Conservation (phyloP, 1,139 yeast genomes). For the Yamadazyma atlantica region DNA sequence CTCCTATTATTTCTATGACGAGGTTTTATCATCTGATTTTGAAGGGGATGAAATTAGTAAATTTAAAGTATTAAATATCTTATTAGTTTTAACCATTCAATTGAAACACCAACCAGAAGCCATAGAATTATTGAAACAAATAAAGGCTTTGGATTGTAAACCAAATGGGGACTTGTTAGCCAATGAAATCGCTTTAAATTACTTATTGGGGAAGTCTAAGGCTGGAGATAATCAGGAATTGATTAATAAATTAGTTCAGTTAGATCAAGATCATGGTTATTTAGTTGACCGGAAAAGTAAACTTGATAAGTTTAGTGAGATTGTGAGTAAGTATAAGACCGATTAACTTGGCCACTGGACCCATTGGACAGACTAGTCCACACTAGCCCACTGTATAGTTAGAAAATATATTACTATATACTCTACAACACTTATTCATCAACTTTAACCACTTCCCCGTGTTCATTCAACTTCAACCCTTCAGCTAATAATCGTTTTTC, state of each 20-base stretch:
- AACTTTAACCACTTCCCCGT: conserved; percentile 41
- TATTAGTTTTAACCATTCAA: conserved; percentile 45
- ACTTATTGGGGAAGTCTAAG: conserved; percentile 47
- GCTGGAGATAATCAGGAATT: conserved; percentile 41
- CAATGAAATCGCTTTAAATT: conserved; percentile 55
- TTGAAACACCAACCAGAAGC: conserved; percentile 48
- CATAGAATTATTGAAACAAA: conserved; percentile 48
- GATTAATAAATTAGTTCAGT: conserved; percentile 36
- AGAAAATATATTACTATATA: no score
- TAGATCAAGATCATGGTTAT: conserved; percentile 51
- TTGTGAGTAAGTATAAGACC: conserved; percentile 53
- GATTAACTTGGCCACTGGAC: no score
- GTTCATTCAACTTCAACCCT: conserved; percentile 43
- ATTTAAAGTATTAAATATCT: conserved; percentile 33
- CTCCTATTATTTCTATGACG: conserved; percentile 72
- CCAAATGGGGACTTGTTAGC: conserved; percentile 53
- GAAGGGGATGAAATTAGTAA: conserved; percentile 43
- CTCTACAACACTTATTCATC: conserved; percentile 16
- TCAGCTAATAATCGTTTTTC: conserved; percentile 72
- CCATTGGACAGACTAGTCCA: no score
- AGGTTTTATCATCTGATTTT: conserved; percentile 52
- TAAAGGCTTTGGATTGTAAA: conserved; percentile 32
- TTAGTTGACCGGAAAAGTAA: conserved; percentile 53
- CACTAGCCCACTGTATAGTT: no score
- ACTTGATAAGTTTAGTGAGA: conserved; percentile 52